Evolutionary conservation across 352 stramenopile genomes (phyloP), one percentile per base, ranked within the genome.

Genomic region (Globisporangium uncinulatum): DNA sequence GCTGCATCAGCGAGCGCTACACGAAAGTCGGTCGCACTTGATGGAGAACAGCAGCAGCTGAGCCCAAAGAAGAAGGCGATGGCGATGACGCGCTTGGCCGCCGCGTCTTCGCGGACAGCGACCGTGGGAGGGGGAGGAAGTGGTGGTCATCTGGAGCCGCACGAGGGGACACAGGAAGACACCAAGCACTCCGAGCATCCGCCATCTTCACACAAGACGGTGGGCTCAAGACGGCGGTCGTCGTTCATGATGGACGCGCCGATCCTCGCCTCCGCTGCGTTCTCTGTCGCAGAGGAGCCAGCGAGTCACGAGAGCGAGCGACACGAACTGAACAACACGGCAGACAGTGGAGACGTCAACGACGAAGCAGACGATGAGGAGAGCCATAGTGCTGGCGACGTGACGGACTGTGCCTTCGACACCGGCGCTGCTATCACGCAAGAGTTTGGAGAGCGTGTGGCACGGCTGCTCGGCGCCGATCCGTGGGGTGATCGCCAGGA

Each of bases 401-500:
- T 42, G 24, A 44, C 11, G 7, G 64, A 52, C 3, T 74, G 80
- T 4, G 52, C 59, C 17, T 81, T 88, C 44, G 81, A 92, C 43
- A 69, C 77, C 0, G 79, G 77, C 17, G 83, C 79, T 42, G 69
- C 79, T 17, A 90, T 93, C 65, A 89, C 74, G 4, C 62, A 69
- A 15, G 73, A 66, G 39, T 89, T 93, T 56, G 79, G 83, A 36
- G 83, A 93, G 46, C 75, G 79, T 8, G 69, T 93, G 10, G 83
- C 82, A 7, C 76, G 67, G 4, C 55, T 90, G 51, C 62, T 93
- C 1, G 72, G 71, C 4, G 83, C 83, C 0, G 83, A 93, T 49
- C 79, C 81, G 36, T 93, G 83, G 83, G 83, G 79, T 8, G 83
- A 93, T 42, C 71, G 83, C 21, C 83, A 92, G 54, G 83, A 90